Conservation (phyloP, 192 early-diverging fungal species). For the Coemansia sp. region DNA sequence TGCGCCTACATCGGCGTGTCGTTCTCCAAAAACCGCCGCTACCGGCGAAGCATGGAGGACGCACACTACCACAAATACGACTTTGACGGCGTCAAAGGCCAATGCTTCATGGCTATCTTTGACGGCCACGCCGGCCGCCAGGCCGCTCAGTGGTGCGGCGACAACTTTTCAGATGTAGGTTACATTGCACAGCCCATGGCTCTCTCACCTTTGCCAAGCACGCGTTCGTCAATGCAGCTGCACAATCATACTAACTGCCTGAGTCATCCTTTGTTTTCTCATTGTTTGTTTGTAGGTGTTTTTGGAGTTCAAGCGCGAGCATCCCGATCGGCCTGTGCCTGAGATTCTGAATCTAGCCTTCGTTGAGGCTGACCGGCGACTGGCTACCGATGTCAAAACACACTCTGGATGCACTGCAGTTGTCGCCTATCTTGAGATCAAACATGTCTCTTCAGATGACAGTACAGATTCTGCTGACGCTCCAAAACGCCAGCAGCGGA, state of each 20-base stretch:
- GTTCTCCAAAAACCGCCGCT: constrained; percentile 71
- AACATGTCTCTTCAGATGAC: constrained; percentile 9
- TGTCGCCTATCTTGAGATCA: constrained; percentile 66
- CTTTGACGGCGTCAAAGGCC: constrained; percentile 74
- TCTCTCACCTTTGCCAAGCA: not conserved
- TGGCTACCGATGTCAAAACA: constrained; percentile 74
- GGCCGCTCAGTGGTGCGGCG: constrained; percentile 95
- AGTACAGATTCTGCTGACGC: constrained; percentile 1
- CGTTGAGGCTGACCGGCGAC: constrained; percentile 73
- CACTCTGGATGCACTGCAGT: constrained; percentile 91
- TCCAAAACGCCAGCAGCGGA: constrained; percentile 16
- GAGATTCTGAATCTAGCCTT: constrained; percentile 83
- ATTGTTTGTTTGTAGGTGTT: constrained; percentile 59
- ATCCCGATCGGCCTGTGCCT: constrained; percentile 61
- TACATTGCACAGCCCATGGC: not conserved
- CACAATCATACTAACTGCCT: no score
- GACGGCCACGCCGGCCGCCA: constrained; percentile 96
- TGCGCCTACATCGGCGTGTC: constrained; percentile 42
- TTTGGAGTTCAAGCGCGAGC: constrained; percentile 56
- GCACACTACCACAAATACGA: constrained; percentile 83
- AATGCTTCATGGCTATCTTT: constrained; percentile 92
- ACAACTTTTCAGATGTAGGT: constrained; percentile 74
- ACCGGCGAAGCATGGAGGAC: constrained; percentile 97
- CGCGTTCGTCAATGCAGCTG: not conserved
- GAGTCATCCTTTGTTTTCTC: not conserved